Conservation (phyloP, 1,284 basidiomycete genomes). For the Sporisorium sorghi region DNA sequence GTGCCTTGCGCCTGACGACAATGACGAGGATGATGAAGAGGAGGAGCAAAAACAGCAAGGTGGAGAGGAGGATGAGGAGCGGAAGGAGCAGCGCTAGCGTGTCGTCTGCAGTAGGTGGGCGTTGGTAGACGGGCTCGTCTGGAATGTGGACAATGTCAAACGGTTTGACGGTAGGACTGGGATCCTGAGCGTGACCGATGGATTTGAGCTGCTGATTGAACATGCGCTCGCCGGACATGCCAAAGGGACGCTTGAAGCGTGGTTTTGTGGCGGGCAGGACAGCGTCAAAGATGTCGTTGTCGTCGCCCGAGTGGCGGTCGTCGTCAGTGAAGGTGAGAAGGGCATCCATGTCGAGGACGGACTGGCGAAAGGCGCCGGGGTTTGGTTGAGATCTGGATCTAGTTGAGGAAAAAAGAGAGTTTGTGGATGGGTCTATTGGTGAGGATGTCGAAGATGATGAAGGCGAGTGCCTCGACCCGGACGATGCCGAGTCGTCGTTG, state of each 20-base stretch:
- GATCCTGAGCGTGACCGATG: slow-evolving; percentile 41
- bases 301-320: slow-evolving; percentile 11
- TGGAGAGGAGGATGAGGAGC: slow-evolving; percentile 85
- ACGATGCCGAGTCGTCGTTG: slow-evolving; percentile 7
- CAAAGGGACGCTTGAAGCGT: slow-evolving; percentile 44
- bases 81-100: slow-evolving; percentile 69
- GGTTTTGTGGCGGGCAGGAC: slow-evolving; percentile 16
- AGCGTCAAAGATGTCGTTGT: slow-evolving; percentile 11
- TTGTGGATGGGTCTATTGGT: slow-evolving; percentile 19
- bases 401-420: slow-evolving; percentile 21
- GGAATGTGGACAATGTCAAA: slow-evolving; percentile 32
- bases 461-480: slow-evolving; percentile 1
- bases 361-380: slow-evolving; percentile 23
- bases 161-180: slow-evolving; percentile 27
- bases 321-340: slow-evolving; percentile 30
- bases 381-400: slow-evolving; percentile 21
- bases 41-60: slow-evolving; percentile 83
- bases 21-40: slow-evolving; percentile 65
- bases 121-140: slow-evolving; percentile 43
- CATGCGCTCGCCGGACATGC: slow-evolving; percentile 35
- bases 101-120: slow-evolving; percentile 45
- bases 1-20: slow-evolving; percentile 53
- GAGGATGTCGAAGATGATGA: slow-evolving; percentile 21
- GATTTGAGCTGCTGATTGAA: slow-evolving; percentile 46
- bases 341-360: slow-evolving; percentile 45